Percentiles rank a stretch among this genome's conserved stretches.
phyloP scores from a whole-genome alignment of 352 stramenopile species.

The Phytophthora fragariae region DNA sequence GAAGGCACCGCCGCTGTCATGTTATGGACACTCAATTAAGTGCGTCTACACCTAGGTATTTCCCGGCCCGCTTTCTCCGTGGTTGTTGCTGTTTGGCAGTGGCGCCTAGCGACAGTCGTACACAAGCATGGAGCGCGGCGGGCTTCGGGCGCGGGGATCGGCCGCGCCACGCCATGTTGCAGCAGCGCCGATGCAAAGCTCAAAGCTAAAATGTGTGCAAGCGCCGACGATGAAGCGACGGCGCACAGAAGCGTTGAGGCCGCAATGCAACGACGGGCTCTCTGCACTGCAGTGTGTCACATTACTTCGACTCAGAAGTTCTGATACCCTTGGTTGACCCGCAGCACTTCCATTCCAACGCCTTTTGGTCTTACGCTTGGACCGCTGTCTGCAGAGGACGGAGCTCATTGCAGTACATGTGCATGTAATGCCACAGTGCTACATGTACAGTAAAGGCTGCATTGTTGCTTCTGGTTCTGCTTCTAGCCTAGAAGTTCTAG shows the following conservation, averaged over 20 bases:
- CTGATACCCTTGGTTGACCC: neutral
- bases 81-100: slow-evolving; percentile 19
- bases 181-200: neutral
- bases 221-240: no score
- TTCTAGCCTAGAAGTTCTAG: no score
- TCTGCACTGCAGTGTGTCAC: neutral
- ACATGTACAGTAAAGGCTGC: neutral
- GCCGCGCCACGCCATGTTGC: neutral
- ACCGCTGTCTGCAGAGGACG: neutral
- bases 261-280: neutral
- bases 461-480: no score
- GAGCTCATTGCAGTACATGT: no score
- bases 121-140: neutral
- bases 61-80: slow-evolving; percentile 26
- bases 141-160: neutral
- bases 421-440: no score
- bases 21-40: slow-evolving; percentile 12
- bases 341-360: no score
- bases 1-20: slow-evolving; percentile 14
- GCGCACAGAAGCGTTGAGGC: neutral
- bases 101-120: neutral
- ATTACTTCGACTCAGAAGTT: no score
- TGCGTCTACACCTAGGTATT: slow-evolving; percentile 1
- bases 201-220: neutral
- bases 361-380: neutral